Base-by-base conservation (phyloP, 2,329 filamentous ascomycete species). In the Ophiognomonia clavigignenti-juglandacearum region DNA sequence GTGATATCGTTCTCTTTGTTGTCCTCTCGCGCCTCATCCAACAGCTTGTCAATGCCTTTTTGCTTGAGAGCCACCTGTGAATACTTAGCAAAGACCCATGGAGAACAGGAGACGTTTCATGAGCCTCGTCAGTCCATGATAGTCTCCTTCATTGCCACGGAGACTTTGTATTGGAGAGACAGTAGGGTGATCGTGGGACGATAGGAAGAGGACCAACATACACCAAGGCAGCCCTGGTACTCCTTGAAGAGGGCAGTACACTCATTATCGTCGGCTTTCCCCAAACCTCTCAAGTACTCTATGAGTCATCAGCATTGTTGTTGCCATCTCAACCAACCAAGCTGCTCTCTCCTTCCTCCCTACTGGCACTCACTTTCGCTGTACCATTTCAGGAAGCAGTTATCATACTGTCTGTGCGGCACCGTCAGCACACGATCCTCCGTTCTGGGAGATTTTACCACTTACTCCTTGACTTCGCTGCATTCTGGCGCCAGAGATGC, bases 361-460 rank as follows among this genome's bases (percentile, higher is more conserved):
- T n/a, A n/a, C n/a, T n/a, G n/a, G n/a, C 48, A 67, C 85, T 50
- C 75, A 96, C 93, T 97, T 70, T 98, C 93, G 63, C 91, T 96
- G 67, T 98, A 98, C 93, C 93, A 98, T 70, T 96, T 97, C 54
- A 98, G 73, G 65, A 98, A 98, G 71, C 93, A 98, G 43, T 86
- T 91, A 66, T 98, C 93, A 64, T 98, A 98, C 59, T 52, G 49
- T 24, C 50, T 52, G 10, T 85, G 88, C 65, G 91, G 96, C 52
- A 3, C 13, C 35, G 35, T 45, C 19, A 45, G 36, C 4, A 8
- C 16, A 19, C 29, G 10, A n/a, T 47, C 22, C 18, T 39, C 20
- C 16, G 6, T 13, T 3, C 11, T 16, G 4, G 3, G n/a, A 4
- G 9, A 2, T 14, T 6, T 5, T 4, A 6, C 4, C 6, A 64